phyloP scores from a whole-genome alignment of 768 basidiomycete genomes.

The Mycena indigotica region DNA sequence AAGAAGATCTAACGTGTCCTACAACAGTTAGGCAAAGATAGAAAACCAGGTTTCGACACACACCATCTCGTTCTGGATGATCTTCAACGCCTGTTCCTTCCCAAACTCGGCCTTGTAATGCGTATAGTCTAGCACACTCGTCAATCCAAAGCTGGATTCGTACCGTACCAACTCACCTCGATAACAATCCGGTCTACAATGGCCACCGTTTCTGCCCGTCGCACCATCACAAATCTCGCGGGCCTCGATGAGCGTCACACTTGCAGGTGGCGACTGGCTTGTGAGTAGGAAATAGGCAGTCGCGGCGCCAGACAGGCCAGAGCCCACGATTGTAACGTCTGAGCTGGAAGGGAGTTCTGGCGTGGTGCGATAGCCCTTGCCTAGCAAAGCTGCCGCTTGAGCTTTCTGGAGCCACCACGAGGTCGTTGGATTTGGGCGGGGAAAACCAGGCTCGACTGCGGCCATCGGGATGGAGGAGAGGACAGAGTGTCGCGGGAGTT shows the following conservation, averaged over 20 bases:
- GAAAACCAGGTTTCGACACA: not conserved
- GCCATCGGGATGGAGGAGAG: not conserved
- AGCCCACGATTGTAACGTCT: constrained; percentile 38
- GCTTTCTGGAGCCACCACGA: constrained; percentile 36
- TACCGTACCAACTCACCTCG: constrained; percentile 13
- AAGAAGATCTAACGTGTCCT: constrained; percentile 26
- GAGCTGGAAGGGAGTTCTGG: constrained; percentile 18
- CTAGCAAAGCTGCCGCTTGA: constrained; percentile 22
- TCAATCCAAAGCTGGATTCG: not conserved
- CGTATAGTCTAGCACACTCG: constrained; percentile 17
- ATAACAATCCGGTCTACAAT: constrained; percentile 29
- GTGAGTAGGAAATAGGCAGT: constrained; percentile 33
- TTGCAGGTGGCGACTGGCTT: constrained; percentile 17
- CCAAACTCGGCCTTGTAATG: constrained; percentile 25
- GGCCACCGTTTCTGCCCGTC: constrained; percentile 32
- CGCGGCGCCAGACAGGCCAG: constrained; percentile 37
- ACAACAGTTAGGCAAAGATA: not conserved
- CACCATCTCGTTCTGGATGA: constrained; percentile 27
- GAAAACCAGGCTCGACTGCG: constrained; percentile 6
- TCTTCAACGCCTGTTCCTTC: constrained; percentile 29
- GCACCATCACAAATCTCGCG: constrained; percentile 37
- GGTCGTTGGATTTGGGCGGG: constrained; percentile 27
- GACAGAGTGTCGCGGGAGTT: not conserved
- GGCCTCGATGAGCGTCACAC: constrained; percentile 46
- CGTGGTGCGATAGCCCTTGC: constrained; percentile 23